phyloP scores from a whole-genome alignment of 257 asterid genomes.

The Echites panduratus region DNA sequence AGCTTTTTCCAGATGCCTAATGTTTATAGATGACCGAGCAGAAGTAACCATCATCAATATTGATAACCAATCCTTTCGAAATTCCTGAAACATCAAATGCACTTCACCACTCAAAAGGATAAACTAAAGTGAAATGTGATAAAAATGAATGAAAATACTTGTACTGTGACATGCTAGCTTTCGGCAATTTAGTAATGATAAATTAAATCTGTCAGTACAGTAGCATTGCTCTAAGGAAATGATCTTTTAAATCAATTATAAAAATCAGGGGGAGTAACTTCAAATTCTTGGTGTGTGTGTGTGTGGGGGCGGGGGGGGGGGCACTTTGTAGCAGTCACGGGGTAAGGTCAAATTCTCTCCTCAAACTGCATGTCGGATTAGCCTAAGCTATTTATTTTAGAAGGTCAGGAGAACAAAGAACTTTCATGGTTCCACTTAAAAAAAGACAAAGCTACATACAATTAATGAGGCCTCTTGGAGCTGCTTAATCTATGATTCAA shows the following conservation, averaged over 20 bases:
- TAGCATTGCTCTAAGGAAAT: slow-evolving; percentile 3
- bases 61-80: slow-evolving; percentile 91
- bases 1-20: slow-evolving; percentile 96
- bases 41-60: slow-evolving; percentile 94
- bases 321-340: neutral
- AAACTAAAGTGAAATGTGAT: neutral
- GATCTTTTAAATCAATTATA: neutral
- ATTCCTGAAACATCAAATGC: slow-evolving; percentile 43
- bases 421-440: neutral
- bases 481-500: neutral
- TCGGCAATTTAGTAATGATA: neutral
- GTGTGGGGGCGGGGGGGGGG: no score
- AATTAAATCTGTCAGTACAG: neutral
- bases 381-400: neutral
- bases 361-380: neutral
- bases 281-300: no score
- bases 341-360: neutral
- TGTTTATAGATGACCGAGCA: slow-evolving; percentile 92
- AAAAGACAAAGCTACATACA: neutral
- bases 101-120: neutral
- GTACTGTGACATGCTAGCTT: neutral
- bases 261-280: no score
- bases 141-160: neutral
- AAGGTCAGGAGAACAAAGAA: neutral
- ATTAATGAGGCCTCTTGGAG: no score